Conservation (phyloP, 306 rosid genomes). For the Cucurbita pepo region DNA sequence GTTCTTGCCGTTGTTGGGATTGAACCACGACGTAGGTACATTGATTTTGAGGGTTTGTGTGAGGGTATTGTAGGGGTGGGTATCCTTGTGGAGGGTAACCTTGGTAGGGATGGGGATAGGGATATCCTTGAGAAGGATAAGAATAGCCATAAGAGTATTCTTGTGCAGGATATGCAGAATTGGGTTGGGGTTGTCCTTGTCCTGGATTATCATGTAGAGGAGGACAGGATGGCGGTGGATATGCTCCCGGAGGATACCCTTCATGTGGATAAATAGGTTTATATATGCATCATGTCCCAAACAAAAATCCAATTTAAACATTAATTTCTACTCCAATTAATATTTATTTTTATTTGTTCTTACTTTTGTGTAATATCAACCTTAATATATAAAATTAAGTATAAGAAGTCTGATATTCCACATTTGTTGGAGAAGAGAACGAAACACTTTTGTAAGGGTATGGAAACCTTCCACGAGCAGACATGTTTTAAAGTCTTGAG, state of each 20-base stretch:
- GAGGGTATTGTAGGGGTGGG: slow-evolving; percentile 15
- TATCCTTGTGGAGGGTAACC: slow-evolving; percentile 13
- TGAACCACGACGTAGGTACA: neutral
- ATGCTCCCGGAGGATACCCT: slow-evolving; percentile 1
- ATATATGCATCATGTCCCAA: neutral
- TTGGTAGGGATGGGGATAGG: slow-evolving; percentile 9
- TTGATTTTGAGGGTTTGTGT: slow-evolving; percentile 9
- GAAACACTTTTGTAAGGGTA: too few relatives aligned
- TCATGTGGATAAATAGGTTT: neutral
- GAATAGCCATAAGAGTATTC: neutral
- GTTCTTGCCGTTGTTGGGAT: neutral
- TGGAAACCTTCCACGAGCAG: too few relatives aligned
- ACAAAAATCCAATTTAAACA: neutral
- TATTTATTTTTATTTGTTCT: too few relatives aligned
- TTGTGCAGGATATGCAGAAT: neutral
- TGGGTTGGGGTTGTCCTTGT: neutral
- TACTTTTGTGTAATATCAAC: too few relatives aligned
- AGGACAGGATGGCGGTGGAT: slow-evolving; percentile 1
- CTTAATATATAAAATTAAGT: too few relatives aligned
- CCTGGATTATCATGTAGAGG: neutral
- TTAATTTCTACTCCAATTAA: too few relatives aligned
- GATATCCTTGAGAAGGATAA: slow-evolving; percentile 12
- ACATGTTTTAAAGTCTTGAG: too few relatives aligned
- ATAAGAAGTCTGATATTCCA: too few relatives aligned
- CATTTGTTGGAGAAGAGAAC: too few relatives aligned